phyloP scores from a whole-genome alignment of 495 filamentous ascomycete species.

The Aspergillus carlsbadensis region DNA sequence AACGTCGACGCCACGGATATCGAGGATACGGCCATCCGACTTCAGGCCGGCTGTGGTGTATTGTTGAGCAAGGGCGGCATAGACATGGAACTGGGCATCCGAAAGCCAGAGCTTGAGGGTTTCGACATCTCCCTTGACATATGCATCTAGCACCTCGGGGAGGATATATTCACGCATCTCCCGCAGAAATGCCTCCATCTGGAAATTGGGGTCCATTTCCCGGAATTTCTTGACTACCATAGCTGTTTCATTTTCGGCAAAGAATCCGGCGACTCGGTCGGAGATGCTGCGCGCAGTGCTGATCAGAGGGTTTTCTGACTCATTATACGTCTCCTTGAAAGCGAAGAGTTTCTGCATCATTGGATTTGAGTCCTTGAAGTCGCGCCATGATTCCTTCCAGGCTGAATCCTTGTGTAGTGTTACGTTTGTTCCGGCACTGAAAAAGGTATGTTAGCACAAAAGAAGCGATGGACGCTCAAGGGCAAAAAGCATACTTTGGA shows the following conservation, averaged over 20 bases:
- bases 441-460: slow-evolving; percentile 23
- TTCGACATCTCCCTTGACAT: slow-evolving; percentile 92
- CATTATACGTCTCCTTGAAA: slow-evolving; percentile 80
- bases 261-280: slow-evolving; percentile 90
- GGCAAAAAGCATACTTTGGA: slow-evolving; percentile 69
- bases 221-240: slow-evolving; percentile 96
- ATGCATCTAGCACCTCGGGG: slow-evolving; percentile 95
- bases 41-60: slow-evolving; percentile 90
- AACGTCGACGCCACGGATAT: slow-evolving; percentile 92
- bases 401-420: slow-evolving; percentile 95
- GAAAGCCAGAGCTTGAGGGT: slow-evolving; percentile 92
- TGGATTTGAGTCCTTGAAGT: slow-evolving; percentile 83
- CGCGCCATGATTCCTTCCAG: slow-evolving; percentile 94
- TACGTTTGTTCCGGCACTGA: slow-evolving; percentile 86
- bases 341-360: slow-evolving; percentile 87
- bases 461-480: not conserved
- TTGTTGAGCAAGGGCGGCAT: slow-evolving; percentile 89
- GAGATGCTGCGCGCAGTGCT: slow-evolving; percentile 90
- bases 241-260: slow-evolving; percentile 97
- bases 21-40: slow-evolving; percentile 90
- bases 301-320: slow-evolving; percentile 95
- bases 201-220: slow-evolving; percentile 94
- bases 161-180: slow-evolving; percentile 98
- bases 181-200: slow-evolving; percentile 87
- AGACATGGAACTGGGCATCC: slow-evolving; percentile 91